Evolutionary conservation across 2,329 filamentous ascomycete species (phyloP), one percentile per base, ranked within the genome.

Genomic region (Phialocephala sp.): DNA sequence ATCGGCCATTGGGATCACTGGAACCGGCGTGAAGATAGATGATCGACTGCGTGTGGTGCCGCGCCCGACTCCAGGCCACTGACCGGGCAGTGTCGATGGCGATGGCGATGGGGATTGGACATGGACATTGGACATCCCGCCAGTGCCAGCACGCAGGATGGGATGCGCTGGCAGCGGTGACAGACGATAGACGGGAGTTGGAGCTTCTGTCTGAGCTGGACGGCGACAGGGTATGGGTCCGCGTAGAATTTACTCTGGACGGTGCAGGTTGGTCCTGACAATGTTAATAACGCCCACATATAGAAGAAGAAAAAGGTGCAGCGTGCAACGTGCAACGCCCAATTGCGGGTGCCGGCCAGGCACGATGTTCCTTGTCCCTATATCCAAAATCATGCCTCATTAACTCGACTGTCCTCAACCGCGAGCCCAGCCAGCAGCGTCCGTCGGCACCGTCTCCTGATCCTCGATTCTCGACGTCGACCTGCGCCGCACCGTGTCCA

Each of bases 161-260:
- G 45, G 57, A 65, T 65, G 63, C 59, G 63, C 39, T 65, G 63
- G 63, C 63, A 65, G 58, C 24, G n/a, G 24, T 47, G 36, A 55
- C 37, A 27, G 35, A 35, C 52, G 55, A 18, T 1, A 9, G 55
- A 24, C 24, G 35, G n/a, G 36, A 57, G 36, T 57, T 22, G 50
- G 50, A 55, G 50, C 6, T 32, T 32, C 6, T 55, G 55, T 57
- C 55, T 57, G 55, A 37, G 32, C 35, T 57, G 55, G 55, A 41
- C 32, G 35, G 35, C 9, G 6, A 55, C 47, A 36, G 32, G 52
- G 27, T 6, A 32, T 32, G 27, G 52, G 58, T 11, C 37, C 61
- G 62, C 47, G 62, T 59, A 64, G 62, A 64, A 41, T 64, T 59
- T 52, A 37, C 24, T 32, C 6, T 32, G 27, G 27, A 18, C 15